phyloP scores from a whole-genome alignment of 129 eudicot genomes.

The Artemisia tridentata region DNA sequence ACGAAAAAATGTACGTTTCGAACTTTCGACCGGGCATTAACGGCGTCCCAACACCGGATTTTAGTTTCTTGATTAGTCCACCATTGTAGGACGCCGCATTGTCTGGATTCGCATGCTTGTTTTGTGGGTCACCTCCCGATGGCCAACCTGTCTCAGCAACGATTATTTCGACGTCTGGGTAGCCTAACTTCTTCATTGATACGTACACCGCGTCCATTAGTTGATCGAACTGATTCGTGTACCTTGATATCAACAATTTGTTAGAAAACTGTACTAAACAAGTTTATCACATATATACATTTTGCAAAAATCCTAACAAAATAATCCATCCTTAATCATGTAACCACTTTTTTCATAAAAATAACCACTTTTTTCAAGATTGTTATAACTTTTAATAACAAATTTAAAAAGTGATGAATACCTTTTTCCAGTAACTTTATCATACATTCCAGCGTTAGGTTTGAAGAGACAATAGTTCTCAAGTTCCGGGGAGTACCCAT shows the following conservation, averaged over 20 bases:
- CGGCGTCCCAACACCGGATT: slow-evolving; percentile 72
- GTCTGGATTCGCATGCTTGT: slow-evolving; percentile 44
- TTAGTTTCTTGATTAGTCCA: slow-evolving; percentile 47
- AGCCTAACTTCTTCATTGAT: slow-evolving; percentile 77
- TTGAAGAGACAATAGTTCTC: slow-evolving; percentile 44
- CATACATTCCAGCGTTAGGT: slow-evolving; percentile 47
- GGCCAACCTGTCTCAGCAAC: slow-evolving; percentile 98
- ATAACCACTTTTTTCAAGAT: too few species aligned
- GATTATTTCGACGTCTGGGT: slow-evolving; percentile 62
- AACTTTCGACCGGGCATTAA: slow-evolving; percentile 77
- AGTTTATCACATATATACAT: background rate
- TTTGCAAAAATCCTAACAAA: background rate
- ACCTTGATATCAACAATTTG: slow-evolving; percentile 21
- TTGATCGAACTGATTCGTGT: slow-evolving; percentile 70
- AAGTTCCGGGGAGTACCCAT: slow-evolving; percentile 44
- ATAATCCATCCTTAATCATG: too few species aligned
- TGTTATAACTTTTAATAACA: background rate
- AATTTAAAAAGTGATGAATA: background rate
- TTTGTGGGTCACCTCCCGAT: slow-evolving; percentile 53
- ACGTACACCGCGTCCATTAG: slow-evolving; percentile 61
- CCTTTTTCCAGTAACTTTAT: slow-evolving; percentile 43
- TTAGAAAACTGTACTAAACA: background rate
- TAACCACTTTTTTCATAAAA: too few species aligned
- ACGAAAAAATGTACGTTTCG: slow-evolving; percentile 70
- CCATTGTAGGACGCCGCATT: slow-evolving; percentile 76